A percentile compares a stretch with the other conserved stretches of the same genome.
Conservation (phyloP, 1,284 basidiomycete genomes). For the Rhodofomes roseus region DNA sequence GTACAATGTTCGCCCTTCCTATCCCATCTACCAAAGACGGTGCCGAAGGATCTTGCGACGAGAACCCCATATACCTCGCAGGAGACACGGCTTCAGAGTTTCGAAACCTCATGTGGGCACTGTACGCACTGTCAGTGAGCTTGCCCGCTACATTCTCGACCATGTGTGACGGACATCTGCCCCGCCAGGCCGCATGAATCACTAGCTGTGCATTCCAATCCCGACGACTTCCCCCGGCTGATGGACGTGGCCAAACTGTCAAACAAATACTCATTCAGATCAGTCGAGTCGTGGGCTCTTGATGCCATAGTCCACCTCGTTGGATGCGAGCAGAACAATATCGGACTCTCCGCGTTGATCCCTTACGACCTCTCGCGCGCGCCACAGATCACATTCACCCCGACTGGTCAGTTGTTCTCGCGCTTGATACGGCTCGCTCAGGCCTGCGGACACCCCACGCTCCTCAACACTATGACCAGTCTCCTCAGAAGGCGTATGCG, state of each 20-base stretch:
- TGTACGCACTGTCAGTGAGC: conserved; percentile 32
- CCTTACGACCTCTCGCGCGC: conserved; percentile 30
- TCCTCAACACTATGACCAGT: conserved; percentile 54
- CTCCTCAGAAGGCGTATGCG: conserved; percentile 55
- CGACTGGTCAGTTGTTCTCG: conserved; percentile 45
- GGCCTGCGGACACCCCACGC: conserved; percentile 52
- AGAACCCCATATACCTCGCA: conserved; percentile 54
- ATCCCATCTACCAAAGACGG: conserved; percentile 35
- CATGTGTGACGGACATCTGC: neutral
- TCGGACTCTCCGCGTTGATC: conserved; percentile 41
- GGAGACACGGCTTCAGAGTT: conserved; percentile 63
- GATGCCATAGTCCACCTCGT: conserved; percentile 39
- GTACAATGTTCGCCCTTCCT: conserved; percentile 59
- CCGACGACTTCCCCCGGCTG: conserved; percentile 20
- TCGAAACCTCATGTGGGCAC: conserved; percentile 52
- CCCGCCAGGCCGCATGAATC: conserved; percentile 26
- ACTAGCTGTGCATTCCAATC: conserved; percentile 17
- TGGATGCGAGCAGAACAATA: conserved; percentile 52
- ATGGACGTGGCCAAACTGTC: conserved; percentile 27
- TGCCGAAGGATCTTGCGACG: conserved; percentile 55
- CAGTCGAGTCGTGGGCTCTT: conserved; percentile 29
- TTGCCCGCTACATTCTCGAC: neutral
- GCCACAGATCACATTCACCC: conserved; percentile 21
- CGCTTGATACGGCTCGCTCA: conserved; percentile 61
- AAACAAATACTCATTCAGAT: conserved; percentile 32